phyloP scores from a whole-genome alignment of 2,329 filamentous ascomycete species.

The Claviceps sp. region DNA sequence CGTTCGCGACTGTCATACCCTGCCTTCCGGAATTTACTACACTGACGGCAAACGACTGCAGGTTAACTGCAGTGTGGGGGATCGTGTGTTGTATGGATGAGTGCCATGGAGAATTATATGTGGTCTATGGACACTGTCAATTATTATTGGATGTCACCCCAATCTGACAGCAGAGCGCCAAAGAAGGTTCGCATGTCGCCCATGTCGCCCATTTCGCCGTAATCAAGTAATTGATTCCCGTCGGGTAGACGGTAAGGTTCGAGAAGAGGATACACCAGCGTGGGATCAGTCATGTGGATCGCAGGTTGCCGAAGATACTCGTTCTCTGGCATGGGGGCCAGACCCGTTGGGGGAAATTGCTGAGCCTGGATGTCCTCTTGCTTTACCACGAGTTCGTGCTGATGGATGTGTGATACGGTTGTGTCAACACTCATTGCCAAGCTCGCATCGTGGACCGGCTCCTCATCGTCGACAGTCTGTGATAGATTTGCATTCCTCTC shows the following conservation, averaged over 20 bases:
- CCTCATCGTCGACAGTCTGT: not conserved
- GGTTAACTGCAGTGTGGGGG: not conserved
- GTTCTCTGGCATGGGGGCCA: not conserved
- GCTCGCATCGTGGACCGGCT: not conserved
- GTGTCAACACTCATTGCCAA: not conserved
- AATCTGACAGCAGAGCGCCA: constrained; percentile 1
- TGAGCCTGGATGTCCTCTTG: not conserved
- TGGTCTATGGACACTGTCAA: not conserved
- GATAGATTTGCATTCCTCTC: not conserved
- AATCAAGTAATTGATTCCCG: not conserved
- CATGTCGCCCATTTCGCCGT: not conserved
- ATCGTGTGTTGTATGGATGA: too few species aligned
- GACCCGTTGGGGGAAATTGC: not conserved
- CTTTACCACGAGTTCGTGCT: not conserved
- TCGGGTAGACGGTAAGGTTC: not conserved
- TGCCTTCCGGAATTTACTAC: too few species aligned
- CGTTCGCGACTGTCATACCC: too few species aligned
- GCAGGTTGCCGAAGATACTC: not conserved
- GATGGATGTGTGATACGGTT: not conserved
- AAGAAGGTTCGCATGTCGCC: constrained; percentile 3
- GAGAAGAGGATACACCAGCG: not conserved
- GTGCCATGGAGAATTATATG: not conserved
- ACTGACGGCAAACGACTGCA: not conserved
- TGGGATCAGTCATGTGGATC: not conserved
- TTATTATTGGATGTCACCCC: not conserved